phyloP scores from a whole-genome alignment of 2,329 filamentous ascomycete species.

The Diaporthe citriasiana region DNA sequence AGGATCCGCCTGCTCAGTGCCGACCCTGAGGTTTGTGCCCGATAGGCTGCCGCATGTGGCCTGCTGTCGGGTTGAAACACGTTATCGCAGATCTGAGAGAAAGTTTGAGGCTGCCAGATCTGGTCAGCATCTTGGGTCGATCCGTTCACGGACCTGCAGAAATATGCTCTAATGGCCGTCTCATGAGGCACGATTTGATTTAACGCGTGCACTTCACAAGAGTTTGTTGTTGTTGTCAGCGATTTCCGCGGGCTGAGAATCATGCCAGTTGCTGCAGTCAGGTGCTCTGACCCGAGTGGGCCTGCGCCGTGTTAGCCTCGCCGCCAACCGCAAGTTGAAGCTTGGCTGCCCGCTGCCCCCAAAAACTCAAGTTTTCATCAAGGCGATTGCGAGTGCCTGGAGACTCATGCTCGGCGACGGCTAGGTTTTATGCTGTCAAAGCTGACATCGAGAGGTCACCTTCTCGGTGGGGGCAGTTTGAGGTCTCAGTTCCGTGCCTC shows the following conservation, averaged over 20 bases:
- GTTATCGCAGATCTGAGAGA: slow-evolving; percentile 28
- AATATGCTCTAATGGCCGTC: not conserved
- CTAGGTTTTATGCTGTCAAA: not conserved
- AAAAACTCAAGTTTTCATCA: not conserved
- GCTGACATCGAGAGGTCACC: not conserved
- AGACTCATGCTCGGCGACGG: not conserved
- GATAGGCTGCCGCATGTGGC: slow-evolving; percentile 18
- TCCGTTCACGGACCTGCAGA: slow-evolving; percentile 17
- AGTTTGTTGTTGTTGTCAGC: not conserved
- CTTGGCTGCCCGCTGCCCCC: not conserved
- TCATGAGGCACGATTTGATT: not conserved
- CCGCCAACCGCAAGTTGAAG: slow-evolving; percentile 6
- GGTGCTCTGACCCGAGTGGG: slow-evolving; percentile 14
- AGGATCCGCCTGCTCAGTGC: slow-evolving; percentile 20
- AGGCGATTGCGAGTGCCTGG: not conserved
- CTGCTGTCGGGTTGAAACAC: slow-evolving; percentile 17
- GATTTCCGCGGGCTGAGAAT: slow-evolving; percentile 9
- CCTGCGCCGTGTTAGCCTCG: not conserved
- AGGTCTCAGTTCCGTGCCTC: not conserved
- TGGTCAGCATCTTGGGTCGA: slow-evolving; percentile 32
- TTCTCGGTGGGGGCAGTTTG: not conserved
- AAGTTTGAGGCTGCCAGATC: slow-evolving; percentile 26
- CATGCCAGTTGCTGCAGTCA: slow-evolving; percentile 13
- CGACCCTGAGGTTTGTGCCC: slow-evolving; percentile 15
- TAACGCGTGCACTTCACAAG: not conserved